These are phyloP conservation scores for Paraconiothyrium brasiliense DNA, from an alignment of 2,329 filamentous ascomycete genomes.

Conservation along the genomic window DNA sequence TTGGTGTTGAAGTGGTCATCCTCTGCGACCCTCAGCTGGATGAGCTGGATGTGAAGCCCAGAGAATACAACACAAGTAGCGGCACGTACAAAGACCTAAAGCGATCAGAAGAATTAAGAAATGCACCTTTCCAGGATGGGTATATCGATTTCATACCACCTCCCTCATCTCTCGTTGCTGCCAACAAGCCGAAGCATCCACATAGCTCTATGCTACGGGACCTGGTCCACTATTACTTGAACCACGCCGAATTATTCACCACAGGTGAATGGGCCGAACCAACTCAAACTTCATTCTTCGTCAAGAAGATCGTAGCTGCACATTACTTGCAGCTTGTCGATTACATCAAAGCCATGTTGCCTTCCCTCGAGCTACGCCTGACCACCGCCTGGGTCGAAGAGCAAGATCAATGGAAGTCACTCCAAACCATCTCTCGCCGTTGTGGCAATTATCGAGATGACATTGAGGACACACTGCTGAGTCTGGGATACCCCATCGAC, in stretches of 20 bases:
- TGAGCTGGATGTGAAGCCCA: constrained; percentile 25
- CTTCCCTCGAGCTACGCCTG: constrained; percentile 43
- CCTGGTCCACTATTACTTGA: constrained; percentile 38
- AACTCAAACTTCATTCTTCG: constrained; percentile 34
- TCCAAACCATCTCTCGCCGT: constrained; percentile 44
- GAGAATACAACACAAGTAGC: constrained; percentile 21
- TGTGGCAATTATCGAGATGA: constrained; percentile 49
- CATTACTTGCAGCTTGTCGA: constrained; percentile 45
- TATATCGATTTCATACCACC: constrained; percentile 43
- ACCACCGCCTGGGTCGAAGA: constrained; percentile 46
- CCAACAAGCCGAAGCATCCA: constrained; percentile 27
- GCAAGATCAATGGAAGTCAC: constrained; percentile 45
- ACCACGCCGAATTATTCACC: constrained; percentile 31
- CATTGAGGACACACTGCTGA: constrained; percentile 44
- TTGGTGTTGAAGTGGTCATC: constrained; percentile 33
- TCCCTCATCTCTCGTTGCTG: constrained; percentile 3
- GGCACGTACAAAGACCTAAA: constrained; percentile 12
- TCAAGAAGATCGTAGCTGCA: constrained; percentile 47
- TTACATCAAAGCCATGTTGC: constrained; percentile 48
- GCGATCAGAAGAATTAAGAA: constrained; percentile 22
- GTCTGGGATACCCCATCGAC: constrained; percentile 36
- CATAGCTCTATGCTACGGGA: constrained; percentile 41
- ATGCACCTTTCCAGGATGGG: constrained; percentile 41
- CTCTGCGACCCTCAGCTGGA: constrained; percentile 44
- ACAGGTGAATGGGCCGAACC: constrained; percentile 34